A percentile compares a stretch with the other conserved stretches of the same genome.
Conservation (phyloP, 140 eudicot species). For the Flaveria floridana region DNA sequence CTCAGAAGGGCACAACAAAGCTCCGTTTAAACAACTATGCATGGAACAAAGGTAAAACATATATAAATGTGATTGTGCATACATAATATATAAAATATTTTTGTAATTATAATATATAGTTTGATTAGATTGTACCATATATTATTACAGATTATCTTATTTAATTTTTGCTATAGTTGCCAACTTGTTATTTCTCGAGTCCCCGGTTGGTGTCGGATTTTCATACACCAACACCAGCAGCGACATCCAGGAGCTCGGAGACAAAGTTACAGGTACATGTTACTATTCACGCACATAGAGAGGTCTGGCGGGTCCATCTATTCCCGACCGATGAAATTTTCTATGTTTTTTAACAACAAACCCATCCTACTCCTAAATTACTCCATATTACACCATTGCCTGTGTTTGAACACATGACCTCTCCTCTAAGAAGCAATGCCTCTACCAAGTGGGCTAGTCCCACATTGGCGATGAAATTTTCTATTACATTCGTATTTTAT, state of each 20-base stretch:
- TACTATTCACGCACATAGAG: not conserved
- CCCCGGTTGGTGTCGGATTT: conserved; percentile 98
- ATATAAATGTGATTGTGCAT: not conserved
- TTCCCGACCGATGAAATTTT: not conserved
- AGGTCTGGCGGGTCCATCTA: not conserved
- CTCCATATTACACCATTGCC: too few relatives aligned
- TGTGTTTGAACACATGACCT: too few relatives aligned
- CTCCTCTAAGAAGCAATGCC: too few relatives aligned
- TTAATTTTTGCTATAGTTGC: conserved; percentile 44
- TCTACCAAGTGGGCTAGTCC: too few relatives aligned
- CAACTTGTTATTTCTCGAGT: conserved; percentile 77
- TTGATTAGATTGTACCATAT: not conserved
- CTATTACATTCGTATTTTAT: too few relatives aligned
- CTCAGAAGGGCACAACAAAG: conserved; percentile 45
- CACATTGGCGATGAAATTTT: not conserved
- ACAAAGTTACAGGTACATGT: conserved; percentile 66
- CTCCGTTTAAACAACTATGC: conserved; percentile 56
- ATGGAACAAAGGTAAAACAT: conserved; percentile 76
- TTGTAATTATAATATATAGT: not conserved
- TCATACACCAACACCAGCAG: conserved; percentile 77
- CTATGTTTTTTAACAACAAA: too few relatives aligned
- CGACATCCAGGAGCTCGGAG: conserved; percentile 69
- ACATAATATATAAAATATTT: not conserved
- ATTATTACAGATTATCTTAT: not conserved
- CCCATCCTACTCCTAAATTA: too few relatives aligned